These are phyloP conservation scores for Macrolepiota dolichaula DNA, from an alignment of 768 basidiomycete species.

Conservation along the genomic window DNA sequence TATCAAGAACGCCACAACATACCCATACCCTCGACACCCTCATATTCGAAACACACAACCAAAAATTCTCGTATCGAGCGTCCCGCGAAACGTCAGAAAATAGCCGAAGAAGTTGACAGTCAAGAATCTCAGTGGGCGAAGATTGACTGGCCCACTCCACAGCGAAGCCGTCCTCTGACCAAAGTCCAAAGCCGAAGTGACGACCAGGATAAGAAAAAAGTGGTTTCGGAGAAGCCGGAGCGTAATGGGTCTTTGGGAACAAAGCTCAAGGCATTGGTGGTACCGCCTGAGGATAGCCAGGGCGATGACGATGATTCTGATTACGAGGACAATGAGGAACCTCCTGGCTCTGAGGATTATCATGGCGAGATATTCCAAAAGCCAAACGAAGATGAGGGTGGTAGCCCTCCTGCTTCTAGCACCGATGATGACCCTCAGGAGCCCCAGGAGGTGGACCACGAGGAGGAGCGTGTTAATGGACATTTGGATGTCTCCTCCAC, in stretches of 20 bases:
- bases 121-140: not conserved
- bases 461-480: not conserved
- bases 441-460: not conserved
- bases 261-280: not conserved
- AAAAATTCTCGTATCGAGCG: not conserved
- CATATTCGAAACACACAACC: not conserved
- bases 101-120: not conserved
- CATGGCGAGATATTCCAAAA: conserved; percentile 4
- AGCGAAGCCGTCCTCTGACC: not conserved
- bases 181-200: not conserved
- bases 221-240: not conserved
- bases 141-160: not conserved
- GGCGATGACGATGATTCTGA: not conserved
- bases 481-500: not conserved
- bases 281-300: not conserved
- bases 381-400: not conserved
- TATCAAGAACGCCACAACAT: conserved; percentile 25
- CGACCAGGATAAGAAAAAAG: not conserved
- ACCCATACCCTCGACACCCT: not conserved
- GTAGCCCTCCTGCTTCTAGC: not conserved
- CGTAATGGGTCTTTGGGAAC: not conserved
- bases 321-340: not conserved
- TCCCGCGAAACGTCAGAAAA: conserved; percentile 4
- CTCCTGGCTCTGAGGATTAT: conserved; percentile 7
- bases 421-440: not conserved